Evolutionary conservation across 441 rosid species (phyloP), one percentile per base, ranked within the genome.

Genomic region (Gossypium schwendimanii): DNA sequence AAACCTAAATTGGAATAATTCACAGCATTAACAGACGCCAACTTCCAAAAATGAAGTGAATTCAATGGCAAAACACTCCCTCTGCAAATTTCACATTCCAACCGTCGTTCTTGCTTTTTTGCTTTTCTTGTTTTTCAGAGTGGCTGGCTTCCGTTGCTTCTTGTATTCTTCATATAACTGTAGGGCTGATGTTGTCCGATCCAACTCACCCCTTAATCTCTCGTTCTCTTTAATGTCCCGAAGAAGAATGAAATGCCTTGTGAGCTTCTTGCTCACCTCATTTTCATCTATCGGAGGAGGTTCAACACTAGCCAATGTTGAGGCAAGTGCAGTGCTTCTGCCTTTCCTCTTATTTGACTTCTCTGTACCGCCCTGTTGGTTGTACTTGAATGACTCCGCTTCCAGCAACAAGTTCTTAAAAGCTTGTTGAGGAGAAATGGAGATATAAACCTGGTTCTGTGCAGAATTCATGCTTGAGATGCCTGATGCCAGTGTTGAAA

Each of bases 351-450:
- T 79, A 73, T 69, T 85, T 24, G 83, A 41, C 73, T 86, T 87
- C 63, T 67, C 72, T 17, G 70, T 33, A 73, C 83, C 81, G 6
- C 53, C 26, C 73, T 76, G 83, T 17, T 73, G 76, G 78, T 75
- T 83, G 78, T 88, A 88, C 17, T 73, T 82, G 78, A 89, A 88
- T 12, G 89, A 60, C 74, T 88, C 96, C 18, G 73, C 76, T 24
- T 78, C 89, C 4, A 90, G 84, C 1, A 90, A 84, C 71, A 82
- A 76, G 45, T 89, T 90, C 36, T 59, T 72, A 71, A 88, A 93
- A 8, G 95, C 96, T 64, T 89, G 90, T 65, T 82, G 87, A n/a
- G 97, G 96, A 63, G 92, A 83, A 49, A 78, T 78, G 31, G 89
- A 61, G 2, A 87, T 79, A 79, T 77, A 81, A 31, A 85, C 80